Percentiles rank a stretch among this genome's conserved stretches.
phyloP scores from a whole-genome alignment of 345 rosid genomes.

The Linum usitatissimum region DNA sequence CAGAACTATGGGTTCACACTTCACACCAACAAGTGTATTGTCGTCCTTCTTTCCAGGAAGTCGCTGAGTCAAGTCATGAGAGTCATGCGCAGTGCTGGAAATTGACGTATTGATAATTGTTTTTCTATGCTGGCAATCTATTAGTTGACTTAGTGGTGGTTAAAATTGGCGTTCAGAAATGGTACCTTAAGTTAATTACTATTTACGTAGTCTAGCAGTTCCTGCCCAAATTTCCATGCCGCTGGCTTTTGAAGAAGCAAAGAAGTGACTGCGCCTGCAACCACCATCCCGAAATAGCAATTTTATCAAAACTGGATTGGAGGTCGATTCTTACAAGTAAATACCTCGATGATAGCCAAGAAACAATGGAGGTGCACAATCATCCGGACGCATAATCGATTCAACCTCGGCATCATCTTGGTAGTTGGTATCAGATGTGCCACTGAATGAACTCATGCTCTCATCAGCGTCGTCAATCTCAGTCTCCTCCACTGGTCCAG shows the following conservation, averaged over 20 bases:
- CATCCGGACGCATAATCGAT: constrained; percentile 30
- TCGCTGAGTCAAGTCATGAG: constrained; percentile 18
- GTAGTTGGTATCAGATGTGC: constrained; percentile 31
- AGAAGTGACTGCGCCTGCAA: constrained; percentile 83
- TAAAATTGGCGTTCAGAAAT: too few species aligned
- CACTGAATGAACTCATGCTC: constrained; percentile 70
- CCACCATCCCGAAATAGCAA: too few species aligned
- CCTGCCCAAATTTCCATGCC: constrained; percentile 62
- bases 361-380: constrained; percentile 16
- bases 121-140: background rate
- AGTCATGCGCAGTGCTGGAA: too few species aligned
- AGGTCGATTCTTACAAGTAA: too few species aligned
- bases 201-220: too few species aligned
- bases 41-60: constrained; percentile 2
- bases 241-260: constrained; percentile 61
- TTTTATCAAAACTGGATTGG: too few species aligned
- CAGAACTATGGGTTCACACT: too few species aligned
- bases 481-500: constrained; percentile 12
- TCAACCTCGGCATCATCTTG: constrained; percentile 74
- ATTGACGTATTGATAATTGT: constrained; percentile 10
- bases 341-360: constrained; percentile 39
- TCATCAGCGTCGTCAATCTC: constrained; percentile 43
- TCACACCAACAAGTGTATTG: too few species aligned
- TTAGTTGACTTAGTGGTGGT: constrained; percentile 37
- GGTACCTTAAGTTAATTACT: too few species aligned